A percentile compares a stretch with the other conserved stretches of the same genome.
Evolutionary conservation across 2,329 filamentous ascomycete genomes (phyloP).

Genomic region (Epicoccum sorghinum): DNA sequence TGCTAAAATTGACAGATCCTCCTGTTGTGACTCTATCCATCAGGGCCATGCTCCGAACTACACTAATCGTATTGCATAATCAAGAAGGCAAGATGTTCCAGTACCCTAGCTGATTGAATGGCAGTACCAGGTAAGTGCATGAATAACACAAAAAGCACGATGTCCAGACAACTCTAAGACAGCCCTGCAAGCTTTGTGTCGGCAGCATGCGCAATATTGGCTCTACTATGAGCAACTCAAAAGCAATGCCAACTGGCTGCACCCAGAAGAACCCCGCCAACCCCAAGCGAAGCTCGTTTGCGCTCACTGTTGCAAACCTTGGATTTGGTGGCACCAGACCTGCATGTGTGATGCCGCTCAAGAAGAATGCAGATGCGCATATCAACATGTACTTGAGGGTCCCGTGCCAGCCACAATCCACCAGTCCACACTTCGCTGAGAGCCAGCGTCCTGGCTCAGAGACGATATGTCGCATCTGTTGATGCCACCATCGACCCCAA

Average conservation of each 20-base stretch:
- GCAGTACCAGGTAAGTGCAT: constrained; percentile 2
- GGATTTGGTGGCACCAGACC: constrained; percentile 15
- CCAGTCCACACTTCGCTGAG: neutral
- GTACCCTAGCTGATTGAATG: constrained; percentile 14
- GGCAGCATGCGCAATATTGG: neutral
- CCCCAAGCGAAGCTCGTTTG: constrained; percentile 1
- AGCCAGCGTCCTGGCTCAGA: constrained; percentile 13
- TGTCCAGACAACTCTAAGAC: constrained; percentile 2
- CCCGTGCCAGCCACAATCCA: constrained; percentile 1
- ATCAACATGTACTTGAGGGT: constrained; percentile 10
- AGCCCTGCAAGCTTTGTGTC: neutral
- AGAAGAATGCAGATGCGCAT: constrained; percentile 9
- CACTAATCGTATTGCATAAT: neutral
- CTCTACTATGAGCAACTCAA: constrained; percentile 11
- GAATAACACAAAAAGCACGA: constrained; percentile 1
- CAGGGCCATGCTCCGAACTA: neutral
- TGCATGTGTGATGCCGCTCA: constrained; percentile 15
- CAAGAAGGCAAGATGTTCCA: constrained; percentile 2
- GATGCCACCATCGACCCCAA: constrained; percentile 21
- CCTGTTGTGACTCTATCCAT: too few species aligned
- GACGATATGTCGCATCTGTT: constrained; percentile 20
- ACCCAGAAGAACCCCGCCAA: constrained; percentile 16
- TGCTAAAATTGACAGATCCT: too few species aligned
- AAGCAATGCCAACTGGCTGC: constrained; percentile 11
- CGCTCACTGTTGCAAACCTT: neutral